Evolutionary conservation across 805 yeast species (phyloP).

Genomic region (Pichia scutulata): DNA sequence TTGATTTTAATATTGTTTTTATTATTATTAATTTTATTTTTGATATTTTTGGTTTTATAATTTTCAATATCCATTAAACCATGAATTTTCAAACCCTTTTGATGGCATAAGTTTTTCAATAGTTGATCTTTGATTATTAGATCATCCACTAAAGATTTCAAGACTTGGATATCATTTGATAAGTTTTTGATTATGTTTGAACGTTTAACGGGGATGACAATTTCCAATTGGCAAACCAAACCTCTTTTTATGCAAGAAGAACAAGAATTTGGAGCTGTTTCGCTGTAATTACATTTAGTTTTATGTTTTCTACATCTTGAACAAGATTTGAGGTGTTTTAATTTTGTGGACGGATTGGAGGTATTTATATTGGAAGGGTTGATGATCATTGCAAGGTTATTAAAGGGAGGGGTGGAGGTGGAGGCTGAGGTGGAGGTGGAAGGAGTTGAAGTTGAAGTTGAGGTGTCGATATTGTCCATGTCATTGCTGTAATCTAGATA

Average conservation of each 20-base stretch:
- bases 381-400: not conserved
- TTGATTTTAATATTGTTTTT: not conserved
- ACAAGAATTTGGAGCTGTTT: conserved; percentile 48
- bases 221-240: conserved; percentile 45
- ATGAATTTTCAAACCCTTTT: conserved; percentile 23
- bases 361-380: not conserved
- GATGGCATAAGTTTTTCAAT: conserved; percentile 19
- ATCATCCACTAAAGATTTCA: conserved; percentile 24
- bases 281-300: conserved; percentile 53
- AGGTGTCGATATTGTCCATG: too few relatives aligned
- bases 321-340: conserved; percentile 48
- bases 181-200: conserved; percentile 32
- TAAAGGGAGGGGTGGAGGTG: not conserved
- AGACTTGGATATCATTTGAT: conserved; percentile 25
- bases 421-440: not conserved
- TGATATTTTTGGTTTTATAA: not conserved
- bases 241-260: conserved; percentile 47
- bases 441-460: too few relatives aligned
- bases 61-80: conserved; percentile 25
- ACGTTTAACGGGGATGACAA: conserved; percentile 45
- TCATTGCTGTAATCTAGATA: not conserved
- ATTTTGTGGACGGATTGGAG: conserved; percentile 21
- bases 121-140: conserved; percentile 22
- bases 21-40: not conserved
- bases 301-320: conserved; percentile 59